A percentile compares a stretch with the other conserved stretches of the same genome.
Evolutionary conservation across 805 yeast genomes (phyloP).

Genomic region (Sugiyamaella valdiviana): DNA sequence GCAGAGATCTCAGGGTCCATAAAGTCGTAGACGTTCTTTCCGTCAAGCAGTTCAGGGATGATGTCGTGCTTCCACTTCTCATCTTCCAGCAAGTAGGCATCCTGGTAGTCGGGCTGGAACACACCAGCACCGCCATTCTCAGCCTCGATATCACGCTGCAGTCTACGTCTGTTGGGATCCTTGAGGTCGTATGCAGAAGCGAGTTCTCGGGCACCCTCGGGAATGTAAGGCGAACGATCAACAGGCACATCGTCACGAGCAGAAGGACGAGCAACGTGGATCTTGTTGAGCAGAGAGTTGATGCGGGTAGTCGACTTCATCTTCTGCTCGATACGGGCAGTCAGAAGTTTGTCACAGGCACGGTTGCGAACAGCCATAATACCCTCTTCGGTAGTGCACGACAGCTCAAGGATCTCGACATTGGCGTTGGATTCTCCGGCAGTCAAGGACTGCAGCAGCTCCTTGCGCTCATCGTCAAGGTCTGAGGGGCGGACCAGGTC

Average conservation of each 20-base stretch:
- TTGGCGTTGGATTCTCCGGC: conserved; percentile 42
- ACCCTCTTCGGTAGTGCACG: conserved; percentile 91
- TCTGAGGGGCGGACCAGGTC: conserved; percentile 86
- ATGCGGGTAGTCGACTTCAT: conserved; percentile 82
- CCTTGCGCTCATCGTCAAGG: conserved; percentile 68
- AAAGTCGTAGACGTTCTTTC: conserved; percentile 95
- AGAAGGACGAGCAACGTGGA: conserved; percentile 88
- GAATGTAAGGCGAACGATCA: conserved; percentile 72
- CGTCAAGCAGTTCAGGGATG: conserved; percentile 95
- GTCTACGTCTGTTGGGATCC: conserved; percentile 74
- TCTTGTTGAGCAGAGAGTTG: conserved; percentile 83
- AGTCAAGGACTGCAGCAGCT: conserved; percentile 56
- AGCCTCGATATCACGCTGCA: conserved; percentile 84
- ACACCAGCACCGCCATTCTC: conserved; percentile 99
- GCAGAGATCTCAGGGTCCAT: conserved; percentile 92
- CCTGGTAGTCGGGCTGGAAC: conserved; percentile 86
- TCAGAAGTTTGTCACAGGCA: conserved; percentile 94
- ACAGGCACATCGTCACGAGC: conserved; percentile 67
- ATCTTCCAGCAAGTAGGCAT: conserved; percentile 84
- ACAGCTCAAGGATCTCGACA: conserved; percentile 87
- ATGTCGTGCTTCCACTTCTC: conserved; percentile 97
- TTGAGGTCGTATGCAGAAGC: conserved; percentile 62
- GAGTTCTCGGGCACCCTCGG: conserved; percentile 55
- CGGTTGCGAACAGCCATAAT: conserved; percentile 93
- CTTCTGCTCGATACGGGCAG: conserved; percentile 95